phyloP scores from a whole-genome alignment of 2,329 filamentous ascomycete species.

The Pseudopyricularia cyperi region DNA sequence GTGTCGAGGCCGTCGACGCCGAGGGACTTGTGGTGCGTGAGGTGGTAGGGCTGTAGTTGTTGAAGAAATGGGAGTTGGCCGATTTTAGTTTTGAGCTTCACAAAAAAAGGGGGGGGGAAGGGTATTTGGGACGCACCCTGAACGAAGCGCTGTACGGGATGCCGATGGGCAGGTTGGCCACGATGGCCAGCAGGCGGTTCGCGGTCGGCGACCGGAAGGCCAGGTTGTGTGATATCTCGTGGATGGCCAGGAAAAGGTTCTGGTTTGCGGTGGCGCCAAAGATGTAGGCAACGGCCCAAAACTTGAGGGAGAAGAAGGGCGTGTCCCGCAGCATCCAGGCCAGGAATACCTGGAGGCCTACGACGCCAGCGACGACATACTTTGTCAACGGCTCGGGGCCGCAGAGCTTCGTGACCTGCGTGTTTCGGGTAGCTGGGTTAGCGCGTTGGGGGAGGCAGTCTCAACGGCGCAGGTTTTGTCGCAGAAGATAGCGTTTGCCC shows the following conservation, averaged over 20 bases:
- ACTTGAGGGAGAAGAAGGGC: slow-evolving; percentile 69
- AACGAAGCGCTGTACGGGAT: slow-evolving; percentile 95
- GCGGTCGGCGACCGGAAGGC: slow-evolving; percentile 70
- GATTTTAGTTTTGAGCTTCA: background rate
- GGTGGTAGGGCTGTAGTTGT: slow-evolving; percentile 65
- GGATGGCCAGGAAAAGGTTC: slow-evolving; percentile 95
- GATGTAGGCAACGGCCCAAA: slow-evolving; percentile 78
- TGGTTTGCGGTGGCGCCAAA: slow-evolving; percentile 94
- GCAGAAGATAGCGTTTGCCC: too few relatives aligned
- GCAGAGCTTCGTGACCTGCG: slow-evolving; percentile 86
- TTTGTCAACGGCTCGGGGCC: slow-evolving; percentile 93
- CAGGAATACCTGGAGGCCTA: slow-evolving; percentile 65
- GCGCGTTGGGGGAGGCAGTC: background rate
- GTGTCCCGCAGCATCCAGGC: slow-evolving; percentile 68
- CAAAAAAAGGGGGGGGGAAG: too few relatives aligned
- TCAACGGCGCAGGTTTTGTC: background rate
- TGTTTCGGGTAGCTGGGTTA: background rate
- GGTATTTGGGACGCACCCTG: slow-evolving; percentile 41
- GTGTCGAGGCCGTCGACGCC: slow-evolving; percentile 94
- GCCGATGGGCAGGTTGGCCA: slow-evolving; percentile 92
- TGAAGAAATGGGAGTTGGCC: background rate
- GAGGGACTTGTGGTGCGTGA: slow-evolving; percentile 97
- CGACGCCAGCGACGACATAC: slow-evolving; percentile 76
- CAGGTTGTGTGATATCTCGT: slow-evolving; percentile 97
- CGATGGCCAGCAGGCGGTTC: slow-evolving; percentile 79